phyloP scores from a whole-genome alignment of 768 basidiomycete genomes.

The Rhizopogon roseolus region DNA sequence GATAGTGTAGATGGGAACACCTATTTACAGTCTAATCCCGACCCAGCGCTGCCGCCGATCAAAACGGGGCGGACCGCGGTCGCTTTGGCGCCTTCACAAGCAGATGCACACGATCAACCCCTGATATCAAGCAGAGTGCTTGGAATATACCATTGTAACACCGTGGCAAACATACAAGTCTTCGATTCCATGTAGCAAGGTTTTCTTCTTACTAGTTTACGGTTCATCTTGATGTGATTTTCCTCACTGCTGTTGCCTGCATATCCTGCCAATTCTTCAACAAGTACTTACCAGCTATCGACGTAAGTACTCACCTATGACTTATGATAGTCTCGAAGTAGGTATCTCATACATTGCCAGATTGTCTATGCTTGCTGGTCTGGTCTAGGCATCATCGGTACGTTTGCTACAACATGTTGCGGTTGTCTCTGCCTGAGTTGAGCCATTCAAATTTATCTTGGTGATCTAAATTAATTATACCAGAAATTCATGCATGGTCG shows the following conservation, averaged over 20 bases:
- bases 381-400: constrained; percentile 49
- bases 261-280: constrained; percentile 55
- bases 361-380: constrained; percentile 62
- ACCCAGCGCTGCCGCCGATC: too few species aligned
- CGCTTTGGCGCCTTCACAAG: too few species aligned
- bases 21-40: too few species aligned
- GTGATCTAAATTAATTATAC: too few species aligned
- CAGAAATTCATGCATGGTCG: too few species aligned
- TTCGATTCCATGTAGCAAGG: background rate
- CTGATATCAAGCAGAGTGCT: too few species aligned
- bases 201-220: constrained; percentile 2
- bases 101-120: too few species aligned
- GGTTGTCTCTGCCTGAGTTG: background rate
- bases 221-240: constrained; percentile 41
- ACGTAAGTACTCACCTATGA: constrained; percentile 29
- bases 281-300: constrained; percentile 41
- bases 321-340: background rate
- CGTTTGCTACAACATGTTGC: background rate
- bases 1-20: too few species aligned
- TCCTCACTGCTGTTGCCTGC: constrained; percentile 43
- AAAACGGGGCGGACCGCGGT: too few species aligned
- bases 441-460: constrained; percentile 41
- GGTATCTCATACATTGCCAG: constrained; percentile 23
- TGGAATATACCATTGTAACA: constrained; percentile 49
- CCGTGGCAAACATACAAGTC: constrained; percentile 56